Base-by-base conservation (phyloP, 140 eudicot genomes). In the Erigeron philadelphicus region DNA sequence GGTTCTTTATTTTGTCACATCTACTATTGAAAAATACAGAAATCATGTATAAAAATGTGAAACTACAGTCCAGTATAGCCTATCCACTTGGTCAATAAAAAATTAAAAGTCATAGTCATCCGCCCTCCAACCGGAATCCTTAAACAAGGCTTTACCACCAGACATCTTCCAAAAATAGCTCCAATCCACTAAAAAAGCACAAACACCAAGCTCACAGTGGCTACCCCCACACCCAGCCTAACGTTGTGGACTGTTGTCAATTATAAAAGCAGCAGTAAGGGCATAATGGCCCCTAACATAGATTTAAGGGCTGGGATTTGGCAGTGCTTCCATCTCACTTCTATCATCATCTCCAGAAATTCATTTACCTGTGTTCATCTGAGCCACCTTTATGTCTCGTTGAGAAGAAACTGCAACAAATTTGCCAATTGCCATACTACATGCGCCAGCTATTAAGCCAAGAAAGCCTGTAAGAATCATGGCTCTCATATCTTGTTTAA, bases 341-440 rank as follows among this genome's bases (percentile, higher is more conserved):
- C 44, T 72, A n/a, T 70, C 80, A 23, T 11, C 64, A 16, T 50
- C 72, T 31, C 43, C 72, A 1, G 18, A 15, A 38, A 0, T 49
- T 16, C 45, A 61, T 6, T 53, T 48, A 35, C 72, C 84, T 65
- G 83, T 67, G 68, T 75, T 81, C 80, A 81, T 72, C 41, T 84
- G 86, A 67, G 89, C 79, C 53, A 81, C 61, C 69, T 81, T 84
- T 17, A 68, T 75, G 1, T 84, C 87, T 19, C 75, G 76, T 70
- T 83, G 88, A 9, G 87, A 76, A 64, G 73, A 73, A 1, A 83
- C 87, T 0, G 87, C 79, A 9, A 83, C 84, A 61, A 76, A 79
- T 60, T 80, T 82, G 40, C 87, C 87, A 2, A 83, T 83, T 6
- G 90, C 90, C 90, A 84, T 84, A 71, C 90, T 84, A 52, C 86